Conservation (phyloP, 73 alveolate genomes). For the Paramecium pentaurelia region DNA sequence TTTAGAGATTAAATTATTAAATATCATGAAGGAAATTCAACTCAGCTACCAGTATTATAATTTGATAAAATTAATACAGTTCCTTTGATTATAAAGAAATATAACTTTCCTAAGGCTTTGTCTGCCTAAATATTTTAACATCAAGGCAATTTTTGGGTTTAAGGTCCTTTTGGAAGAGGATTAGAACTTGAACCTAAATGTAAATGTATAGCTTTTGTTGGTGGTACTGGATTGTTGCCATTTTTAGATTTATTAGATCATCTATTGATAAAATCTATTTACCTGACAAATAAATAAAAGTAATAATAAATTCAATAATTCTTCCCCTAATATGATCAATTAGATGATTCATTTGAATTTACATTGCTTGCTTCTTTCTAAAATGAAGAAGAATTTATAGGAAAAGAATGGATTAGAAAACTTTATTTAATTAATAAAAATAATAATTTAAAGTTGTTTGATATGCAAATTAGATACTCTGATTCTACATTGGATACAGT, state of each 20-base stretch:
- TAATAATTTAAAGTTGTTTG: not conserved
- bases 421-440: not conserved
- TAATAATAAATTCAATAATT: not conserved
- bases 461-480: slow-evolving; percentile 8
- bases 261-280: slow-evolving; percentile 10
- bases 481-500: not conserved
- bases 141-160: not conserved
- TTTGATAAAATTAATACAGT: not conserved
- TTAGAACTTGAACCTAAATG: not conserved
- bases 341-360: not conserved
- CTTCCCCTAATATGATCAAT: not conserved
- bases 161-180: slow-evolving; percentile 61
- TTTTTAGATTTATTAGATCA: slow-evolving; percentile 53
- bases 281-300: not conserved
- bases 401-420: slow-evolving; percentile 45
- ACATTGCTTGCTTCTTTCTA: slow-evolving; percentile 15
- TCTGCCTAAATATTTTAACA: slow-evolving; percentile 20
- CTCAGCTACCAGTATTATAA: not conserved
- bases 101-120: slow-evolving; percentile 41
- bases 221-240: slow-evolving; percentile 55
- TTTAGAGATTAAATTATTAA: slow-evolving; percentile 11
- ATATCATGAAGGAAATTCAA: not conserved
- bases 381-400: slow-evolving; percentile 45
- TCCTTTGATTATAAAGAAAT: slow-evolving; percentile 50
- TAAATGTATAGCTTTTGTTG: slow-evolving; percentile 1